Base-by-base conservation (phyloP, 2,329 filamentous ascomycete genomes). In the Aspergillus intermedius region DNA sequence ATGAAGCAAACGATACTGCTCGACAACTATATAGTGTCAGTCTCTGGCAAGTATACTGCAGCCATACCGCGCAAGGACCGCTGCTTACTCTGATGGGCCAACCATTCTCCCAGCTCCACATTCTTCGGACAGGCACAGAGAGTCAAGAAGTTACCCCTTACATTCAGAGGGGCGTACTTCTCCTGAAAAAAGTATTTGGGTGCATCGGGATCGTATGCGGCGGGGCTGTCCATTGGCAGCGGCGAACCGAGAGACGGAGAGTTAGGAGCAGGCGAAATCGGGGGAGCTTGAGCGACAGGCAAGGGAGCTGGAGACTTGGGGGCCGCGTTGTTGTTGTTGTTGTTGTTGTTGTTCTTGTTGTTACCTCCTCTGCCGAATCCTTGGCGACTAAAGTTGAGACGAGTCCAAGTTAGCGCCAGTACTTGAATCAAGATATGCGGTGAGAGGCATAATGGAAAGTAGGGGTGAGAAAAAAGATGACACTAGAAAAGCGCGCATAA, bases 121-220 rank as follows among this genome's bases (percentile, higher is more conserved):
- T 93, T 91, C 74, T 91, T 91, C 19, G 91, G 91, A 64, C 91
- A 86, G 44, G 90, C 89, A 61, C 91, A 94, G 51, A 97, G 74
- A 9, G 91, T 96, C 85, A 95, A 89, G 67, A 97, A 96, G 74
- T 96, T 97, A 51, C 91, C 91, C 75, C 91, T 95, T 63, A 96
- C 91, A 56, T 95, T 95, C 63, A 95, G 83, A 65, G 86, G 87
- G 47, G 87, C 84, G 51, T 75, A 75, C 59, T 74, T 75, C 62
- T 76, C 74, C 55, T 74, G 71, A 54, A 76, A 74, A 56, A 76
- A 77, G 57, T 74, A 75, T 56, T 76, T 76, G 30, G 70, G 67
- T n/a, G 67, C 61, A 55, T 69, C 65, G 48, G 73, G 68, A 30
- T 70, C 67, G 54, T 70, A 70, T 35, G 54, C 57, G 47, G 60